phyloP scores from a whole-genome alignment of 495 filamentous ascomycete genomes.

The Xylaria bambusicola region DNA sequence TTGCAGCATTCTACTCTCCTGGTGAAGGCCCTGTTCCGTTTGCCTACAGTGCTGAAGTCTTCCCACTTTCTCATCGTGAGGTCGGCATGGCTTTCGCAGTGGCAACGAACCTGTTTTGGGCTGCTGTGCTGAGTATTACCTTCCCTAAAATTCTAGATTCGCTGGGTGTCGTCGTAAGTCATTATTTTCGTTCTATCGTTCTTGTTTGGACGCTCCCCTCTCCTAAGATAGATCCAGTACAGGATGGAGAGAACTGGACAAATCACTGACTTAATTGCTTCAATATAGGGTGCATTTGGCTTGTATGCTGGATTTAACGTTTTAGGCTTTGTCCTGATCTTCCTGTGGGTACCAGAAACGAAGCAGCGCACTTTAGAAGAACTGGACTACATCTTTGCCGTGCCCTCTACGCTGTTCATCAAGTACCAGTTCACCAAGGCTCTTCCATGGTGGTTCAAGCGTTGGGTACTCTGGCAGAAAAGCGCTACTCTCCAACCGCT shows the following conservation, averaged over 20 bases:
- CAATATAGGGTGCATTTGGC: slow-evolving; percentile 44
- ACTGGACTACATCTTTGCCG: slow-evolving; percentile 58
- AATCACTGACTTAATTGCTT: slow-evolving; percentile 10
- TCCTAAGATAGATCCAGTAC: too few relatives aligned
- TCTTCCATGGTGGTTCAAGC: slow-evolving; percentile 57
- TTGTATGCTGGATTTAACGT: slow-evolving; percentile 72
- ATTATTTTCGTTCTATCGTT: slow-evolving; percentile 29
- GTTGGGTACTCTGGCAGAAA: slow-evolving; percentile 49
- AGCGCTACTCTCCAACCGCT: slow-evolving; percentile 41
- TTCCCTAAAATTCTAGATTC: slow-evolving; percentile 65
- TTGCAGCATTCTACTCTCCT: slow-evolving; percentile 68
- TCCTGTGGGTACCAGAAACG: slow-evolving; percentile 76
- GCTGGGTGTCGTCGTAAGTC: slow-evolving; percentile 45
- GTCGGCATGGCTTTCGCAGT: slow-evolving; percentile 78
- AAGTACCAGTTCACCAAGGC: slow-evolving; percentile 50
- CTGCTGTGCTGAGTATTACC: slow-evolving; percentile 69
- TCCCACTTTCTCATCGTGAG: slow-evolving; percentile 74
- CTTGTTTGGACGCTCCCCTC: not conserved
- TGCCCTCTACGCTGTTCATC: slow-evolving; percentile 51
- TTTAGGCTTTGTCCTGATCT: slow-evolving; percentile 67
- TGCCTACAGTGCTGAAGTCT: slow-evolving; percentile 78
- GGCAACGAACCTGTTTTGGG: slow-evolving; percentile 72
- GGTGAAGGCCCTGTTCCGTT: slow-evolving; percentile 73
- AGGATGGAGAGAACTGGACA: slow-evolving; percentile 2
- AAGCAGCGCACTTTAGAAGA: slow-evolving; percentile 77